Evolutionary conservation across 805 yeast genomes (phyloP).

Genomic region (Komagataella pseudopastoris): DNA sequence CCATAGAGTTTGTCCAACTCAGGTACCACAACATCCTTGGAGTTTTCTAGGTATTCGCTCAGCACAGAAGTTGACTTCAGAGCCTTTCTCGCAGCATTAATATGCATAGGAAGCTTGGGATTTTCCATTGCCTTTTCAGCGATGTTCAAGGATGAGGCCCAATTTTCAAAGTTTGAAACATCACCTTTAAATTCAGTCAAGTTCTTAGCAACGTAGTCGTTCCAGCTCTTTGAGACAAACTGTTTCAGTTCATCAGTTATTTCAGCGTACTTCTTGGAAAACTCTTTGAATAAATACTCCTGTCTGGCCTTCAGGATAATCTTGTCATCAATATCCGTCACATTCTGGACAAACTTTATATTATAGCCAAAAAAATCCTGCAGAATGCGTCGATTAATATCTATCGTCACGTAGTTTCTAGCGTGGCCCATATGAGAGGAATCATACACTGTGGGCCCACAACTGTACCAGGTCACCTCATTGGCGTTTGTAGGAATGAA

Average conservation of each 20-base stretch:
- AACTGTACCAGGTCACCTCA: conserved; percentile 85
- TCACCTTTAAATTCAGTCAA: conserved; percentile 27
- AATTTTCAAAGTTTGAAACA: conserved; percentile 27
- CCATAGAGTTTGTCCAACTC: conserved; percentile 63
- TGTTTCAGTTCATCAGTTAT: conserved; percentile 20
- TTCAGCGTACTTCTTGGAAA: conserved; percentile 19
- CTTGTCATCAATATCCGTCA: conserved; percentile 97
- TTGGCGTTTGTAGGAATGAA: conserved; percentile 58
- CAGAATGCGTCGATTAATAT: conserved; percentile 79
- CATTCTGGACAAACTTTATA: conserved; percentile 83
- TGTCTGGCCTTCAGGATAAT: conserved; percentile 93
- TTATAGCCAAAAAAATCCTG: conserved; percentile 89
- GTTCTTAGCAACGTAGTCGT: conserved; percentile 37
- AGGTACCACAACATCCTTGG: conserved; percentile 72
- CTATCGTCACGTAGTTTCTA: conserved; percentile 88
- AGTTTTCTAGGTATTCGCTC: conserved; percentile 27
- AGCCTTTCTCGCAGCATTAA: conserved; percentile 45
- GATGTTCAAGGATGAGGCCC: conserved; percentile 38
- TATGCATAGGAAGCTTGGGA: conserved; percentile 85
- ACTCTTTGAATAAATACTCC: conserved; percentile 60
- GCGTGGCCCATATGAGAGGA: conserved; percentile 98
- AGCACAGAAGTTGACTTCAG: conserved; percentile 16
- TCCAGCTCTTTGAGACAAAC: conserved; percentile 29
- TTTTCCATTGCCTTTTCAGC: conserved; percentile 35
- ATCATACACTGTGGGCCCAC: conserved; percentile 98